phyloP scores from a whole-genome alignment of 2,329 filamentous ascomycete species.

The Fusarium haematococcum region DNA sequence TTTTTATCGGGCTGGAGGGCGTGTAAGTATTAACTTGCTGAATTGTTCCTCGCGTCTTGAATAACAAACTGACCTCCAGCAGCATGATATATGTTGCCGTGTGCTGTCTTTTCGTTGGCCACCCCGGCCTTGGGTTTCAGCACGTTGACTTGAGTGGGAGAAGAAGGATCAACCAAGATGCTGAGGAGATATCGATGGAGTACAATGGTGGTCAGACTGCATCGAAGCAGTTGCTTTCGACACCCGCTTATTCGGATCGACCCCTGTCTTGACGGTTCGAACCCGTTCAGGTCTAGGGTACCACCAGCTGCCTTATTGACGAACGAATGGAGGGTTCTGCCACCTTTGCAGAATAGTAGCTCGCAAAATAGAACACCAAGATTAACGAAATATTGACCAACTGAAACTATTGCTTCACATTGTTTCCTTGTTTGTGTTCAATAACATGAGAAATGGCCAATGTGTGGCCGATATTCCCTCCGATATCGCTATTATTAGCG shows the following conservation, averaged over 20 bases:
- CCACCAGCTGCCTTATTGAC: background rate
- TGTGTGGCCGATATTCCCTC: background rate
- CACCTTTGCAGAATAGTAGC: background rate
- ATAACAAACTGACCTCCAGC: background rate
- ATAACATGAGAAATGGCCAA: background rate
- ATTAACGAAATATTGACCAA: background rate
- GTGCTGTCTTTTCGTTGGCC: background rate
- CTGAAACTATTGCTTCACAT: background rate
- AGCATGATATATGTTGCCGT: background rate
- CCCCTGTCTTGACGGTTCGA: background rate
- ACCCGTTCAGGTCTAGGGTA: background rate
- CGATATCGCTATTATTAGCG: background rate
- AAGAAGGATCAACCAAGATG: background rate
- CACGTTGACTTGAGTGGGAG: background rate
- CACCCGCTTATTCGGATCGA: background rate
- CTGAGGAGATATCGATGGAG: background rate
- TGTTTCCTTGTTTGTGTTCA: background rate
- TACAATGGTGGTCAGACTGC: background rate
- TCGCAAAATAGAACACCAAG: background rate
- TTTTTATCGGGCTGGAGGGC: background rate
- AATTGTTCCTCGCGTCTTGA: background rate
- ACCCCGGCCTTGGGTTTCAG: background rate
- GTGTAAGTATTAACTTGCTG: background rate
- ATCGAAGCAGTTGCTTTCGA: background rate
- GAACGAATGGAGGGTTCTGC: background rate